phyloP scores from a whole-genome alignment of 768 basidiomycete genomes.

The Tremella fuciformis region DNA sequence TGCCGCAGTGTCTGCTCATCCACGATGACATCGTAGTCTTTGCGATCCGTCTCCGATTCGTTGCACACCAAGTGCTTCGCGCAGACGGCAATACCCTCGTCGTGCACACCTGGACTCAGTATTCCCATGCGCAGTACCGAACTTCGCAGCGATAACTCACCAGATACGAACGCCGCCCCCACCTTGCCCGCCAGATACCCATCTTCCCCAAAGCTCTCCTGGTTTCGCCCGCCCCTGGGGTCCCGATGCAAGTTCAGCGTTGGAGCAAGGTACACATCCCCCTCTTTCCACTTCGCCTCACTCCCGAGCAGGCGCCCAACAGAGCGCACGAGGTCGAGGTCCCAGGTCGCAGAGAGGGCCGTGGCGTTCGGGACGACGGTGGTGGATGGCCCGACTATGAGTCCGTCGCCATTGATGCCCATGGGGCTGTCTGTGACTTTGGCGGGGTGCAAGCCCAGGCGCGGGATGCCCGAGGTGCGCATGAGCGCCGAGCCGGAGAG shows the following conservation, averaged over 20 bases:
- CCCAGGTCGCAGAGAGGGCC: constrained; percentile 66
- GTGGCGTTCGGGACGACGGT: constrained; percentile 68
- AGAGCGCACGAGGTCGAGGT: constrained; percentile 59
- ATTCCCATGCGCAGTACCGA: no score
- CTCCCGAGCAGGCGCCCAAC: constrained; percentile 63
- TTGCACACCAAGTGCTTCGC: constrained; percentile 70
- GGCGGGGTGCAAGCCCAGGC: no score
- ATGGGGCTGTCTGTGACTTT: no score
- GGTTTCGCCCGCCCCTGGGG: constrained; percentile 51
- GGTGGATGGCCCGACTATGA: constrained; percentile 54
- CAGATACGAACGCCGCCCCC: constrained; percentile 65
- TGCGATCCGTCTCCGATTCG: constrained; percentile 68
- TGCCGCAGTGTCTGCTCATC: constrained; percentile 66
- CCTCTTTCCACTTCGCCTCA: constrained; percentile 64
- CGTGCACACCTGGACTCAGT: constrained; percentile 50
- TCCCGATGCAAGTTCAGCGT: constrained; percentile 69
- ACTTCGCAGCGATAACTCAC: constrained; percentile 38
- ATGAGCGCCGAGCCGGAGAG: constrained; percentile 5
- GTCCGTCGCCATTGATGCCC: not conserved
- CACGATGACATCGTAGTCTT: constrained; percentile 38
- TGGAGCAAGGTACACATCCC: constrained; percentile 60
- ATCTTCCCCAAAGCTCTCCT: constrained; percentile 71
- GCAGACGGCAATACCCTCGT: constrained; percentile 56
- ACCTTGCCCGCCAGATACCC: constrained; percentile 62
- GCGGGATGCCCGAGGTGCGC: no score